Base-by-base conservation (phyloP, 164 flowering plant genomes). In the Paratinospora sagittata region DNA sequence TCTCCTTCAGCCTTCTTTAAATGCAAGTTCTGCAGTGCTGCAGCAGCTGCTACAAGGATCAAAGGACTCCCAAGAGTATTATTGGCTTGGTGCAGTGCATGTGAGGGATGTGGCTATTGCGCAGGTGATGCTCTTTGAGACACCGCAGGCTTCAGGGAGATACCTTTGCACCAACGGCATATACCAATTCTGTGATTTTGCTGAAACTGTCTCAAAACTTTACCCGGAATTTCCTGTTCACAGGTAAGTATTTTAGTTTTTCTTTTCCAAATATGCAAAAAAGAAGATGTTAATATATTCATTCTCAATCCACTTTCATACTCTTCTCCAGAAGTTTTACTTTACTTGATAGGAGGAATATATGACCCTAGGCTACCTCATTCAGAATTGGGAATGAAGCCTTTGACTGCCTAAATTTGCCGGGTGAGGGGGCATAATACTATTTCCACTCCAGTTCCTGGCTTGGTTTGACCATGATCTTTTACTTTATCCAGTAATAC, bases 91-190 rank as follows among this genome's bases (percentile, higher is more conserved):
- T 14, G 88, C 88, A 26, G 96, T 92, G 55, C 91, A 88, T 47
- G 94, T 92, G 36, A 82, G 71, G 72, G 97, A 92, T 69, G 97
- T 92, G 1, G 95, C 96, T 1, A 79, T 89, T 30, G 34, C 0
- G 90, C n/a, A 92, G 67, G 72, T 88, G 9, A 68, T 86, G 77
- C 81, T 88, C 9, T 85, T 80, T 67, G 89, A 90, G 76, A 81
- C 79, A n/a, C 85, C 92, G 33, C 47, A 66, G 43, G 92, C 92
- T 73, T 81, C 90, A 67, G 96, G 97, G 34, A 82, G 97, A 77
- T 85, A 88, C 76, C 94, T 92, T 55, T 90, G 98, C 85, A 87
- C 96, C 58, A 88, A 92, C 73, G 95, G 94, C 17, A 89, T 88
- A 55, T 90, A 87, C 71, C 95, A 92, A 72, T 92, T 89, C 74